phyloP scores from a whole-genome alignment of 148 eudicot genomes.

The Fagopyrum esculentum region DNA sequence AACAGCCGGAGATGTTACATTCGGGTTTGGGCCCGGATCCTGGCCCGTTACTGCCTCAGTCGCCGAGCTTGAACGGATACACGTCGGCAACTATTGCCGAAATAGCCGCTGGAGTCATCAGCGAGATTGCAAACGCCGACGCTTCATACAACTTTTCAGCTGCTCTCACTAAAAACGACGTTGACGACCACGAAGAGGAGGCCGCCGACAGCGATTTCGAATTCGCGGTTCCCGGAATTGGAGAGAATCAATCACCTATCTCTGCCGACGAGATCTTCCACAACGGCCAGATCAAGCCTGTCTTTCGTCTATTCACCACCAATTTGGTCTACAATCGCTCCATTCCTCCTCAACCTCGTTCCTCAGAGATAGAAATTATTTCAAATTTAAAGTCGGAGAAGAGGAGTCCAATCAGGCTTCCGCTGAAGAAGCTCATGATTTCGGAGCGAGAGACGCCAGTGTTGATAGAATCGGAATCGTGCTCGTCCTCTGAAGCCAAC shows the following conservation, averaged over 20 bases:
- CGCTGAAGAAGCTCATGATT: conserved; percentile 42
- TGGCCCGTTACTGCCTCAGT: conserved; percentile 10
- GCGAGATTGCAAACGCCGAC: conserved; percentile 20
- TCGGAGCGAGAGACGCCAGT: conserved; percentile 34
- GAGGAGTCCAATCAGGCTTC: conserved; percentile 17
- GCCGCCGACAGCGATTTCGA: conserved; percentile 31
- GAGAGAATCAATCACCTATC: conserved; percentile 15
- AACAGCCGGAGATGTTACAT: not conserved
- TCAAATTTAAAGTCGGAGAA: not conserved
- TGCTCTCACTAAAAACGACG: not conserved
- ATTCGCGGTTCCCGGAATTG: conserved; percentile 23
- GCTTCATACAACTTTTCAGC: conserved; percentile 18
- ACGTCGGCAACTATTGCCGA: conserved; percentile 31
- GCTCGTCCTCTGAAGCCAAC: conserved; percentile 52
- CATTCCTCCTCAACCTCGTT: not conserved
- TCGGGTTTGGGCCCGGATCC: conserved; percentile 18
- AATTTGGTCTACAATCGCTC: conserved; percentile 20
- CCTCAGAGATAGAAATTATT: not conserved
- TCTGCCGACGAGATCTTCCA: conserved; percentile 39
- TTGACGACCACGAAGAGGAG: not conserved
- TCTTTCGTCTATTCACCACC: conserved; percentile 41
- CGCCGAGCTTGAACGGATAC: conserved; percentile 31
- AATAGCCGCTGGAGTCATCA: conserved; percentile 42
- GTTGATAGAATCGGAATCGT: conserved; percentile 22
- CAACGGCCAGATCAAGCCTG: conserved; percentile 44